Conservation (phyloP, 2,329 filamentous ascomycete species). For the Escovopsis weberi region DNA sequence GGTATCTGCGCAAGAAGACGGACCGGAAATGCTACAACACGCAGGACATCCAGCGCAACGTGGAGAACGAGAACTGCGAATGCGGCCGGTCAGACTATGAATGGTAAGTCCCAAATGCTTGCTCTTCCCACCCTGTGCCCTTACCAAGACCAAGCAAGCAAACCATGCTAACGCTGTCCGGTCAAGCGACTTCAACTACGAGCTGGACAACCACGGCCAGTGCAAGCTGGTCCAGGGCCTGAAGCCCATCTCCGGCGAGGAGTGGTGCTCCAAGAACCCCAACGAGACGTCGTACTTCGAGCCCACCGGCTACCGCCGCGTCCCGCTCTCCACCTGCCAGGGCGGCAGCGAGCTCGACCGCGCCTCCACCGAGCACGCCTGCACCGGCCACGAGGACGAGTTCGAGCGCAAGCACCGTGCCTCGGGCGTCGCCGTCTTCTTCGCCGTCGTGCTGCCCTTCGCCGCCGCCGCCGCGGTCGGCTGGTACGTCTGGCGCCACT, state of each 20-base stretch:
- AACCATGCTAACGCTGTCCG: not conserved
- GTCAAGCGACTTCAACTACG: constrained; percentile 78
- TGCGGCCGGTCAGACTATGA: constrained; percentile 83
- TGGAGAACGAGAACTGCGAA: constrained; percentile 63
- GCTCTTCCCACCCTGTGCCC: too few relatives aligned
- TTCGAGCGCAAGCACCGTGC: constrained; percentile 57
- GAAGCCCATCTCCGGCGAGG: constrained; percentile 35
- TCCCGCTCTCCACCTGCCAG: constrained; percentile 76
- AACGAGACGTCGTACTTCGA: constrained; percentile 66
- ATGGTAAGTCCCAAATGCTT: constrained; percentile 46
- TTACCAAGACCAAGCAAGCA: too few relatives aligned
- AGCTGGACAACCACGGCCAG: constrained; percentile 60
- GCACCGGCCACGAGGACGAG: constrained; percentile 68
- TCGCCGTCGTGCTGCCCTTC: constrained; percentile 68
- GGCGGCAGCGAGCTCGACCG: constrained; percentile 66
- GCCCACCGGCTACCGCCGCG: constrained; percentile 74
- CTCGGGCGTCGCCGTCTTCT: constrained; percentile 64
- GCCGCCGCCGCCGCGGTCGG: constrained; percentile 55
- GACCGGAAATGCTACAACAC: constrained; percentile 71
- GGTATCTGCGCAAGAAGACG: constrained; percentile 84
- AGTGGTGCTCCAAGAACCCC: constrained; percentile 45
- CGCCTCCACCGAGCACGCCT: constrained; percentile 38
- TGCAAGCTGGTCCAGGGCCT: constrained; percentile 68
- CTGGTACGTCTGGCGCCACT: constrained; percentile 74
- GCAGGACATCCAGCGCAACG: constrained; percentile 52